Evolutionary conservation across 73 alveolate species (phyloP).

Genomic region (Stentor roeselii): DNA sequence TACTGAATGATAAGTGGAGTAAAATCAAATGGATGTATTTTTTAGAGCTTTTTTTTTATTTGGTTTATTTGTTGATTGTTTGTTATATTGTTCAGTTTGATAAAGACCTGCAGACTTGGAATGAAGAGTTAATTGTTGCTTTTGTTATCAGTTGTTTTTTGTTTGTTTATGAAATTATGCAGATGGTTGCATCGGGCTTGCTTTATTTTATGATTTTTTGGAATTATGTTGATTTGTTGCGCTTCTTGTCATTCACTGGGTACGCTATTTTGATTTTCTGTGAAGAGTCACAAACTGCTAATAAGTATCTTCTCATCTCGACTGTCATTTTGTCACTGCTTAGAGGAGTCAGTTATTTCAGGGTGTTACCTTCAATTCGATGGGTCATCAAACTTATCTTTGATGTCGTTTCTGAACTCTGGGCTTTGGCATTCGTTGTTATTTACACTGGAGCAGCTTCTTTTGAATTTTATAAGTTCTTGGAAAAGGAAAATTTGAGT

Average conservation of each 20-base stretch:
- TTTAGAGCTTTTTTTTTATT: not conserved
- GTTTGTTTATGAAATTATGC: not conserved
- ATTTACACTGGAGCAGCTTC: not conserved
- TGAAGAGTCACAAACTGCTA: not conserved
- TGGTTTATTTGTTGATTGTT: not conserved
- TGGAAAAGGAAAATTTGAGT: not conserved
- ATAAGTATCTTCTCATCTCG: not conserved
- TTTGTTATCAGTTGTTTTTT: not conserved
- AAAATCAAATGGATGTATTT: not conserved
- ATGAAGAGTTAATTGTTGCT: not conserved
- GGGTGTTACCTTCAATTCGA: not conserved
- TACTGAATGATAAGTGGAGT: not conserved
- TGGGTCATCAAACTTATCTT: not conserved
- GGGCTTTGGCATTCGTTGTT: not conserved
- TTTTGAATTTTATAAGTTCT: not conserved
- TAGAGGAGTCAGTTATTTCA: not conserved
- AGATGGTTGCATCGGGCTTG: not conserved
- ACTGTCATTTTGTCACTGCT: not conserved
- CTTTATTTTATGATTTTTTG: not conserved
- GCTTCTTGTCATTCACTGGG: not conserved
- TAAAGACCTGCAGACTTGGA: not conserved
- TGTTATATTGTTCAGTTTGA: not conserved
- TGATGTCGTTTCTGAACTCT: not conserved
- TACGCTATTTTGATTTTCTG: not conserved
- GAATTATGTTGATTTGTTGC: constrained; percentile 5